These are phyloP conservation scores for Ogataea populi-albae DNA, from an alignment of 805 yeast genomes.

Conservation along the genomic window DNA sequence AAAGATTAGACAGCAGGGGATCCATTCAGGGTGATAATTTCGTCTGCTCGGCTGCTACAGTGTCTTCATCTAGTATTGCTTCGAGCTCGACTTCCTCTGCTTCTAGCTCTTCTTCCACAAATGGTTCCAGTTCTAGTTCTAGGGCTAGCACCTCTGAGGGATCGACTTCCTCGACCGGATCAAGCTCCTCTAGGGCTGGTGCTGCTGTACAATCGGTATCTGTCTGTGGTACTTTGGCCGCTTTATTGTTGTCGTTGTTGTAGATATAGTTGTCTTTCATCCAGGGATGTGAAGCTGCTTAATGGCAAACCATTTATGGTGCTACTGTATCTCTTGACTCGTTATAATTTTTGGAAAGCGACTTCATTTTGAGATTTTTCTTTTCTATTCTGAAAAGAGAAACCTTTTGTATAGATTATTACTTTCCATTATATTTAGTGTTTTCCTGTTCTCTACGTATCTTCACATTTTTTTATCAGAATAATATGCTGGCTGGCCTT, in stretches of 20 bases:
- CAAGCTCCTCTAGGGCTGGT: conserved; percentile 28
- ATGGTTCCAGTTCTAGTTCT: conserved; percentile 32
- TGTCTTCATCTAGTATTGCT: conserved; percentile 41
- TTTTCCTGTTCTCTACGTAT: neutral
- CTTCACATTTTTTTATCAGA: conserved; percentile 2
- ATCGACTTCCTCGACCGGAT: conserved; percentile 27
- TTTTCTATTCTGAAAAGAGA: too few relatives aligned
- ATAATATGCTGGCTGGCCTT: too few relatives aligned
- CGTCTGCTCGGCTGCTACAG: conserved; percentile 62
- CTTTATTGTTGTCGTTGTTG: conserved; percentile 49
- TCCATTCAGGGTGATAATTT: conserved; percentile 89
- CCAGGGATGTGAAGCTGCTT: too few relatives aligned
- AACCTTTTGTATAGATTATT: conserved; percentile 4
- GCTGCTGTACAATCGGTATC: conserved; percentile 35
- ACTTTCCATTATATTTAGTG: neutral
- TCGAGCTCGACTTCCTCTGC: conserved; percentile 24
- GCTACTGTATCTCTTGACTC: conserved; percentile 1
- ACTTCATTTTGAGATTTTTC: conserved; percentile 6
- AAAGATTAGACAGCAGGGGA: conserved; percentile 68
- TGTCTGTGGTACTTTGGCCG: conserved; percentile 47
- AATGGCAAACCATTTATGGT: too few relatives aligned
- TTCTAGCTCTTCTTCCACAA: conserved; percentile 17
- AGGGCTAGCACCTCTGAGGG: conserved; percentile 37
- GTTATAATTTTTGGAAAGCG: neutral
- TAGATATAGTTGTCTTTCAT: conserved; percentile 28